Conservation (phyloP, 2,329 filamentous ascomycete species). For the Drechslerella stenobrocha region DNA sequence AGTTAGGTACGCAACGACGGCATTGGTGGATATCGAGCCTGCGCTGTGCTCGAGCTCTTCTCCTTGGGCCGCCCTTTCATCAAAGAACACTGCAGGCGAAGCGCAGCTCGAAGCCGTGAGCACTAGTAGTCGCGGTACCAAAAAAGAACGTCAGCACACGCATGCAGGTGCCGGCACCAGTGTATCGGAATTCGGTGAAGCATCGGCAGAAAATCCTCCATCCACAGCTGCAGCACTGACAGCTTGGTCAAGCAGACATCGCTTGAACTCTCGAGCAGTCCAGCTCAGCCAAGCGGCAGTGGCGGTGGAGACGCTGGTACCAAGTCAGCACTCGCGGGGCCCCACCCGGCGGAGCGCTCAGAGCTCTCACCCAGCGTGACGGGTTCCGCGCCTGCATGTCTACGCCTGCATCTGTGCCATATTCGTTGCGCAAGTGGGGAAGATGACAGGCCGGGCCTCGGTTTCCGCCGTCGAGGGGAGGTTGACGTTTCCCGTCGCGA, state of each 20-base stretch:
- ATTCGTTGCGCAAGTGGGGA: conserved; percentile 28
- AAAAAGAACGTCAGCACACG: conserved; percentile 13
- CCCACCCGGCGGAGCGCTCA: conserved; percentile 6
- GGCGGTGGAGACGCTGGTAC: no score
- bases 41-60: no score
- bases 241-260: no score
- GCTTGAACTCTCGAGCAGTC: no score
- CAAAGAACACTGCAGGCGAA: conserved; percentile 14
- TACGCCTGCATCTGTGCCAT: conserved; percentile 33
- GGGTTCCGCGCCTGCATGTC: conserved; percentile 27
- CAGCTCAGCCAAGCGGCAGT: no score
- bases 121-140: conserved; percentile 11
- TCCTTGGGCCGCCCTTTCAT: no score
- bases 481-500: conserved; percentile 23
- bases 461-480: conserved; percentile 11
- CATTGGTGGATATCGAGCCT: conserved; percentile 6
- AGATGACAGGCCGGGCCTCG: conserved; percentile 26
- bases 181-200: conserved; percentile 11
- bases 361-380: conserved; percentile 29
- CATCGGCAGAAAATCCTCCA: conserved; percentile 5
- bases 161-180: not conserved
- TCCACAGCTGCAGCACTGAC: conserved; percentile 1
- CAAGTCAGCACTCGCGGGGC: not conserved
- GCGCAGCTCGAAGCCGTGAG: no score
- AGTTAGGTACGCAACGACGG: conserved; percentile 33